Evolutionary conservation across 306 rosid genomes (phyloP).

Genomic region (Vicia sativa): DNA sequence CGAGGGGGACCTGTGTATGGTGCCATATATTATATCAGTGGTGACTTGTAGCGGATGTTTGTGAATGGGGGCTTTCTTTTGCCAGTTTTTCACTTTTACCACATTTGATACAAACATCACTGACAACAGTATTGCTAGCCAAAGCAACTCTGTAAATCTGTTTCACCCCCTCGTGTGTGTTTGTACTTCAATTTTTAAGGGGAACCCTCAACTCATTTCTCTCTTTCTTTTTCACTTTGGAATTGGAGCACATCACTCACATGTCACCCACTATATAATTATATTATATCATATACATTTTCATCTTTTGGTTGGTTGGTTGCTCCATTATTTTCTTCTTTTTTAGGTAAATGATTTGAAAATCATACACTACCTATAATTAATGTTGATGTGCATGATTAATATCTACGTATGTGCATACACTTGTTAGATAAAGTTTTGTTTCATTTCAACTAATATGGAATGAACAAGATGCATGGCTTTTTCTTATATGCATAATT

Average conservation of each 20-base stretch:
- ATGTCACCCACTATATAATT: slow-evolving; percentile 29
- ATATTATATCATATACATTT: background rate
- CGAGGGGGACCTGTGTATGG: slow-evolving; percentile 33
- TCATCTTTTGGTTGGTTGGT: background rate
- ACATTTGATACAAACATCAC: slow-evolving; percentile 38
- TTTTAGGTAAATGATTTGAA: slow-evolving; percentile 4
- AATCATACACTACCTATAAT: slow-evolving; percentile 7
- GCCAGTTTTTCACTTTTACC: slow-evolving; percentile 38
- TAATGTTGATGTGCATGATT: slow-evolving; percentile 17
- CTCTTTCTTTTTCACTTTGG: slow-evolving; percentile 12
- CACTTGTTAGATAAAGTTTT: slow-evolving; percentile 1
- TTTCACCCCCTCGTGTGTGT: slow-evolving; percentile 50
- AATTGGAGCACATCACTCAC: slow-evolving; percentile 39
- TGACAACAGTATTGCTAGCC: slow-evolving; percentile 34
- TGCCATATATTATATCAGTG: background rate
- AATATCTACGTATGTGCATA: background rate
- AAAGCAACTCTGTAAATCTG: slow-evolving; percentile 43
- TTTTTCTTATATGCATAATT: slow-evolving; percentile 6
- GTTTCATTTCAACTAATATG: background rate
- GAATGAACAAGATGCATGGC: slow-evolving; percentile 30
- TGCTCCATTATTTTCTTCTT: slow-evolving; percentile 24
- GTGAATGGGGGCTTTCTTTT: slow-evolving; percentile 41
- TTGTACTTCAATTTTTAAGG: slow-evolving; percentile 5
- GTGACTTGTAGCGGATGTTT: slow-evolving; percentile 36
- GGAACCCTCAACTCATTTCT: background rate